Percentiles rank a stretch among this genome's conserved stretches.
phyloP scores from a whole-genome alignment of 306 rosid species.

The Sechiopsis laciniata region DNA sequence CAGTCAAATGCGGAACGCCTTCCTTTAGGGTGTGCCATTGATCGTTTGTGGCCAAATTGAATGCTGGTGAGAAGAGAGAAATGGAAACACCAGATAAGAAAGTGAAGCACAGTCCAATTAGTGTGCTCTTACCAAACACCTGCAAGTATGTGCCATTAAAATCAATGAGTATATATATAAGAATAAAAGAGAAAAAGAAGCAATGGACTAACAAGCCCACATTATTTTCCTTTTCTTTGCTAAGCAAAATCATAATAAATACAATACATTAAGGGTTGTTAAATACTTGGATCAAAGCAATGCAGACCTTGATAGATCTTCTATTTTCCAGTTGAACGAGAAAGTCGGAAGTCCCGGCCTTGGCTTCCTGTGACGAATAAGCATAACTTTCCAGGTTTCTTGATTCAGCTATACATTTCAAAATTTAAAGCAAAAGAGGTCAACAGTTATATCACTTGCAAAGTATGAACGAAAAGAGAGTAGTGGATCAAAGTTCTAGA shows the following conservation, averaged over 20 bases:
- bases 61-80: too few relatives aligned
- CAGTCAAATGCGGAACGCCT: too few relatives aligned
- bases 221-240: background rate
- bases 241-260: background rate
- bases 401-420: constrained; percentile 27
- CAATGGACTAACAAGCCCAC: background rate
- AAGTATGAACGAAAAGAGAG: background rate
- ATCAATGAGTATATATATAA: background rate
- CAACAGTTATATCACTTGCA: background rate
- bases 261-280: background rate
- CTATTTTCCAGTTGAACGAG: too few relatives aligned
- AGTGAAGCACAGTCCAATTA: too few relatives aligned
- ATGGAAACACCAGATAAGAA: too few relatives aligned
- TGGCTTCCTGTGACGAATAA: constrained; percentile 38
- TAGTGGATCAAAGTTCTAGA: background rate
- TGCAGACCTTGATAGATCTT: constrained; percentile 41
- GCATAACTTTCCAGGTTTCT: constrained; percentile 40
- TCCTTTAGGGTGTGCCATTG: too few relatives aligned
- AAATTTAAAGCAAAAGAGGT: constrained; percentile 8
- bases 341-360: too few relatives aligned
- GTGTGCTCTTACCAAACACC: too few relatives aligned
- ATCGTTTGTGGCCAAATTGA: too few relatives aligned
- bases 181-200: constrained; percentile 2
- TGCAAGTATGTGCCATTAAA: background rate
- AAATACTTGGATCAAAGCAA: background rate